A percentile compares a stretch with the other conserved stretches of the same genome.
Conservation (phyloP, 768 basidiomycete genomes). For the Hemileccinum rubropunctum region DNA sequence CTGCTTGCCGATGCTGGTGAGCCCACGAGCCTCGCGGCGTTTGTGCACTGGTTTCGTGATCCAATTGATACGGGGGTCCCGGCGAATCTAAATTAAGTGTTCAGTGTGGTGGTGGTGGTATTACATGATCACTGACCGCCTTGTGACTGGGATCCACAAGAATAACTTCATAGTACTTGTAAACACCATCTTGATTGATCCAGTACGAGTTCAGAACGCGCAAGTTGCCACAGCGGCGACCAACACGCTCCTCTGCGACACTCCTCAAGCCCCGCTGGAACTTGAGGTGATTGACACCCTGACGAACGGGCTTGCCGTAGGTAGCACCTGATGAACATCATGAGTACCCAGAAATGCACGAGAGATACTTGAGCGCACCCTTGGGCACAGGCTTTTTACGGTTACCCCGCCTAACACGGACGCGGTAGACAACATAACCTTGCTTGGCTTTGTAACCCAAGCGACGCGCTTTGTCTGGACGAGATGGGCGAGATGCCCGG, state of each 20-base stretch:
- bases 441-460: conserved; percentile 99
- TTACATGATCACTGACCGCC: conserved; percentile 55
- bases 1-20: conserved; percentile 95
- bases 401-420: conserved; percentile 97
- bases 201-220: conserved; percentile 98
- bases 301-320: conserved; percentile 97
- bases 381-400: conserved; percentile 98
- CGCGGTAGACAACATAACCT: conserved; percentile 96
- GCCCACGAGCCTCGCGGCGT: conserved; percentile 94
- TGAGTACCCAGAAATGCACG: neutral
- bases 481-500: conserved; percentile 95
- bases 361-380: conserved; percentile 50
- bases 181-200: conserved; percentile 98
- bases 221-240: conserved; percentile 92
- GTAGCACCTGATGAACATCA: conserved; percentile 68
- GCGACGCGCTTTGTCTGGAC: conserved; percentile 98
- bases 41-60: conserved; percentile 98
- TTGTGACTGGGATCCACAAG: conserved; percentile 95
- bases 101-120: conserved; percentile 9
- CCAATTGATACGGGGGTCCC: conserved; percentile 98
- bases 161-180: conserved; percentile 99
- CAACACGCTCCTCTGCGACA: conserved; percentile 97
- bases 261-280: conserved; percentile 91
- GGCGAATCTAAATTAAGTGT: conserved; percentile 64
- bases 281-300: conserved; percentile 99